Evolutionary conservation across 306 rosid genomes (phyloP), one percentile per base, ranked within the genome.

Genomic region (Vigna unguiculata): DNA sequence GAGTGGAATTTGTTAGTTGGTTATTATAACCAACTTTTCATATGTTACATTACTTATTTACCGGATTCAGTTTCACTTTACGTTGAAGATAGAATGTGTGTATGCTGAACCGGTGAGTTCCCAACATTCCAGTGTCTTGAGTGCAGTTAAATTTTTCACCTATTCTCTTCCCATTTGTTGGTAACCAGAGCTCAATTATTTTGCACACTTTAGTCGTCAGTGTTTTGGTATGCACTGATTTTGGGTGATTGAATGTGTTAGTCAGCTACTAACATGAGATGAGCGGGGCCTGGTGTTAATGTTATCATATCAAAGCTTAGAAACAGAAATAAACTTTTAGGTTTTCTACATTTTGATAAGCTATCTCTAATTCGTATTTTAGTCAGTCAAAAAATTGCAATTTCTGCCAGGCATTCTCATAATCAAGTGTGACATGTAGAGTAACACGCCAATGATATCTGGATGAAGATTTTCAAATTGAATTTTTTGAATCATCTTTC

Each of bases 1-100:
- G 46, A 30, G 55, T 67, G 71, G 49, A 81, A 79, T 69, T 58
- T 25, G 72, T 79, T 62, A 9, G 49, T 38, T 6, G 57, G 53
- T 62, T 30, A 32, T 9, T 9, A 36, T 11, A 30, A 20, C 64
- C 51, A 48, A 49, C 38, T 48, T 75, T 36, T 75, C 53, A 15
- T 62, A 49, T 34, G 51, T 36, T 63, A 13, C 40, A 53, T 30
- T 57, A 2, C 8, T 47, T 48, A 62, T 47, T 17, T 19, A 49
- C 21, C 1, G 8, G 51, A 17, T 49, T 75, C 17, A 13, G 49
- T 17, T 75, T 59, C 7, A 61, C 32, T 49, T 63, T 32, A n/a
- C 65, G 34, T 36, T 32, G 15, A 71, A 47, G 40, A 9, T 20
- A 34, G 22, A 62, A 36, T 30, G n/a, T 57, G 16, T 41, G 21